A percentile compares a stretch with the other conserved stretches of the same genome.
phyloP scores from a whole-genome alignment of 1,284 basidiomycete species.

The Fistulinella cinereoalba region DNA sequence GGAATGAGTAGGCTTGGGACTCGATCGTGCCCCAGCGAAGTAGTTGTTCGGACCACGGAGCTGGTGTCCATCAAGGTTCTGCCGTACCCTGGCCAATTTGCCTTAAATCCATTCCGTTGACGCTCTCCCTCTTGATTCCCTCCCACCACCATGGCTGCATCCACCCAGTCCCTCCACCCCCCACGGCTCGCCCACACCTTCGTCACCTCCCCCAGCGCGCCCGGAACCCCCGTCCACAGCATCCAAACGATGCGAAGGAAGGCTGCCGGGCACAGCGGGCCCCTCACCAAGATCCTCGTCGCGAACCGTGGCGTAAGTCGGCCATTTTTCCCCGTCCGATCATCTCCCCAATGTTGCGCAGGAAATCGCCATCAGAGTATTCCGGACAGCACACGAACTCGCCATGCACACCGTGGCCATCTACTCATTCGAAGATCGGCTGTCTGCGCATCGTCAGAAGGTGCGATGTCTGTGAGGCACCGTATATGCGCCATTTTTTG shows the following conservation, averaged over 20 bases:
- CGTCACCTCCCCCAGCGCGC: conserved; percentile 66
- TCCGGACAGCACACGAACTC: conserved; percentile 97
- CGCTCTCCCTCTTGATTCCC: conserved; percentile 10
- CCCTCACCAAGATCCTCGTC: conserved; percentile 90
- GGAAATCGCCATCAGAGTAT: conserved; percentile 99
- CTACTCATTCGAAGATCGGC: conserved; percentile 95
- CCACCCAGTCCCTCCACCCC: conserved; percentile 53
- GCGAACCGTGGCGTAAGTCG: conserved; percentile 88
- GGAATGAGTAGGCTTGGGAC: neutral
- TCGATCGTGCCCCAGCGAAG: no score
- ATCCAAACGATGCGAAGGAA: conserved; percentile 91
- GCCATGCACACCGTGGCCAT: conserved; percentile 99
- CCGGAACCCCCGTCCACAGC: conserved; percentile 80
- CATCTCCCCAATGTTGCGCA: conserved; percentile 32
- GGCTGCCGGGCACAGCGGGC: conserved; percentile 87
- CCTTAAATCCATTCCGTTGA: conserved; percentile 13
- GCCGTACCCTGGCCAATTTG: conserved; percentile 1
- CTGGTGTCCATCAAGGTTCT: neutral
- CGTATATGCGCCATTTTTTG: conserved; percentile 3
- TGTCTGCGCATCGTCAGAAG: conserved; percentile 98
- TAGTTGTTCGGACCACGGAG: conserved; percentile 7
- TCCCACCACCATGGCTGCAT: conserved; percentile 43
- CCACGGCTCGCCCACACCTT: conserved; percentile 71
- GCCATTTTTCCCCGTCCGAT: conserved; percentile 1
- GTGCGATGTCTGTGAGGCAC: conserved; percentile 43